These are phyloP conservation scores for Acanthamoeba lenticulata DNA, from an alignment of 208 protist genomes.

Conservation along the genomic window DNA sequence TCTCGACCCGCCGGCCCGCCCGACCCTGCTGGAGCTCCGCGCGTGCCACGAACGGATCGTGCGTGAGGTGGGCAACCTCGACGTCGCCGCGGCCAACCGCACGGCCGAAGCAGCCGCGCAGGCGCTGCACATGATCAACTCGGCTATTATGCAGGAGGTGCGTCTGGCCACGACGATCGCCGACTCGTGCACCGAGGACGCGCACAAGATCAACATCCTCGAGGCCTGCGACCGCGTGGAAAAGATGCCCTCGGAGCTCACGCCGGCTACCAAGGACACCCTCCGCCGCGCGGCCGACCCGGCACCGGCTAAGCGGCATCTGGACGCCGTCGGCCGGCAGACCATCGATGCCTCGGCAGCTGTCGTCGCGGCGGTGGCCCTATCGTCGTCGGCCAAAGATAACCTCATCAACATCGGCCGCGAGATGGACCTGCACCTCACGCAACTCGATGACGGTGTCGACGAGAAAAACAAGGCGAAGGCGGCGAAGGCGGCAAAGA, in stretches of 20 bases:
- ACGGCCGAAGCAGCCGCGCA: neutral
- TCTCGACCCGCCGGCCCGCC: neutral
- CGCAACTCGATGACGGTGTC: conserved; percentile 41
- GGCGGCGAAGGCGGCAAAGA: conserved; percentile 23
- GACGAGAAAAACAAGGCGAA: conserved; percentile 54
- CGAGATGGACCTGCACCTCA: conserved; percentile 42
- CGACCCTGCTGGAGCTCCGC: conserved; percentile 33
- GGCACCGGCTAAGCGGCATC: neutral
- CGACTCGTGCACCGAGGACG: conserved; percentile 22
- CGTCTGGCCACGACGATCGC: neutral
- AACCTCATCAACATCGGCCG: conserved; percentile 21
- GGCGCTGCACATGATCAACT: conserved; percentile 60
- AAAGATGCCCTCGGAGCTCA: conserved; percentile 61
- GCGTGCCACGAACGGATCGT: conserved; percentile 60
- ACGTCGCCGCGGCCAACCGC: neutral
- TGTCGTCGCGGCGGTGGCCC: conserved; percentile 1
- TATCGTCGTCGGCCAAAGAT: conserved; percentile 59
- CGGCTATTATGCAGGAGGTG: conserved; percentile 54
- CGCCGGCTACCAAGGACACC: conserved; percentile 30
- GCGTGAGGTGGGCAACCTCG: neutral
- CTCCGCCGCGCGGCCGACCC: neutral
- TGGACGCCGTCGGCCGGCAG: conserved; percentile 6
- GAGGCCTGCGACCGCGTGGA: conserved; percentile 60
- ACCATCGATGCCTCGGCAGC: conserved; percentile 40
- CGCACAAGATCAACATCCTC: conserved; percentile 57